phyloP scores from a whole-genome alignment of 2,329 filamentous ascomycete species.

The Aspergillus pseudoterreus region DNA sequence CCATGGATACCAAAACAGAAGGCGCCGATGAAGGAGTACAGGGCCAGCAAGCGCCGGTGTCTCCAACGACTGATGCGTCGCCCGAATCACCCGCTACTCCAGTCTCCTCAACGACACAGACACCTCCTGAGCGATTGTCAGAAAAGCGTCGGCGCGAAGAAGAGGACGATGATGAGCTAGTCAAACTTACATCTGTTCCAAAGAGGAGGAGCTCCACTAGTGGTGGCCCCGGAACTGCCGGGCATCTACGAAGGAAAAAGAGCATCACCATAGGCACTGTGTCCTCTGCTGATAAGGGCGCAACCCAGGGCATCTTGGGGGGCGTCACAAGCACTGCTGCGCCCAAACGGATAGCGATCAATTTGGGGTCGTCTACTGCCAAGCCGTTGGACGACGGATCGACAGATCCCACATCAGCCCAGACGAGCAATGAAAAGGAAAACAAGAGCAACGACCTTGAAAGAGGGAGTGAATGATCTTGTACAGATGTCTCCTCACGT shows the following conservation, averaged over 20 bases:
- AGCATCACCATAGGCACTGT: slow-evolving; percentile 27
- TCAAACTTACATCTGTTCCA: slow-evolving; percentile 63
- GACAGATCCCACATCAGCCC: slow-evolving; percentile 12
- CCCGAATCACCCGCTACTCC: slow-evolving; percentile 23
- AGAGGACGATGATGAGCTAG: slow-evolving; percentile 89
- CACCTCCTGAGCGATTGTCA: slow-evolving; percentile 71
- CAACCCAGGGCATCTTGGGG: slow-evolving; percentile 12
- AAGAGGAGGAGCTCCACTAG: slow-evolving; percentile 45
- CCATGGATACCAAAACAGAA: slow-evolving; percentile 54
- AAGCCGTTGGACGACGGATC: slow-evolving; percentile 16
- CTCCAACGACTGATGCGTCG: slow-evolving; percentile 20
- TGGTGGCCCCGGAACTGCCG: slow-evolving; percentile 30
- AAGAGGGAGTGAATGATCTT: slow-evolving; percentile 18
- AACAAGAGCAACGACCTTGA: slow-evolving; percentile 24
- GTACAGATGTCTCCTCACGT: slow-evolving; percentile 1
- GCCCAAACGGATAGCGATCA: slow-evolving; percentile 41
- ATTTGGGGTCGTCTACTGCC: slow-evolving; percentile 28
- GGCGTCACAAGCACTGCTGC: slow-evolving; percentile 14
- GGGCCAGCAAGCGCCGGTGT: slow-evolving; percentile 14
- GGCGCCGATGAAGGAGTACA: slow-evolving; percentile 14
- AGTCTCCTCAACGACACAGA: slow-evolving; percentile 22
- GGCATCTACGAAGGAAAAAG: slow-evolving; percentile 31
- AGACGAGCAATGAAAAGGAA: slow-evolving; percentile 27
- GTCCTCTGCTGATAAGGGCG: slow-evolving; percentile 23
- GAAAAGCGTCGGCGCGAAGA: slow-evolving; percentile 83